Evolutionary conservation across 805 yeast species (phyloP).

Genomic region (Saturnispora sanitii): DNA sequence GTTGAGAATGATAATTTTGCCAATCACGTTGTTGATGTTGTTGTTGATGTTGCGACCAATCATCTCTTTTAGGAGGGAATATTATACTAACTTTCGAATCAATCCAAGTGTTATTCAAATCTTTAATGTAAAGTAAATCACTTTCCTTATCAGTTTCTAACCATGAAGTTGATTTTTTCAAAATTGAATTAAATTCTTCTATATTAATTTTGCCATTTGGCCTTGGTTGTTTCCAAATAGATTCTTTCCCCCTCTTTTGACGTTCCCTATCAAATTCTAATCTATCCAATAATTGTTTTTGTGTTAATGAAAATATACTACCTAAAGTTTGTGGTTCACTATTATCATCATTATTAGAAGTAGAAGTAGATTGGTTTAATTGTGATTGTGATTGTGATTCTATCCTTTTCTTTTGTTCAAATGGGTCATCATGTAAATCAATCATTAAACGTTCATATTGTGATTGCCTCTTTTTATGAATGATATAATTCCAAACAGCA

Average conservation of each 20-base stretch:
- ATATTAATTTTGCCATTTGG: constrained; percentile 18
- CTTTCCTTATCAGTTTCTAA: neutral
- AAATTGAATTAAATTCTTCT: constrained; percentile 28
- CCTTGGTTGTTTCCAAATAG: constrained; percentile 60
- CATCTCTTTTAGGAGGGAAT: neutral
- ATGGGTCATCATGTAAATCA: constrained; percentile 24
- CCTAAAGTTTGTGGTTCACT: neutral
- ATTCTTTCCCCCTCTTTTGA: constrained; percentile 76
- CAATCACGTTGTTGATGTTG: neutral
- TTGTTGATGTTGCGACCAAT: neutral
- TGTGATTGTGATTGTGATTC: neutral
- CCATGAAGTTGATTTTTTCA: constrained; percentile 14
- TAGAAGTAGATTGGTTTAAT: neutral
- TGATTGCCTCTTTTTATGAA: constrained; percentile 39
- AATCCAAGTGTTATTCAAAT: constrained; percentile 7
- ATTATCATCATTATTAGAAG: neutral
- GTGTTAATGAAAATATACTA: constrained; percentile 14
- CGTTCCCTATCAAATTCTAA: constrained; percentile 93
- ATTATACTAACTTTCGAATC: constrained; percentile 7
- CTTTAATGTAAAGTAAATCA: constrained; percentile 5
- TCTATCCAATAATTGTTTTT: constrained; percentile 53
- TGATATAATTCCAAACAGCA: constrained; percentile 37
- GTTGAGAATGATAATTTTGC: neutral
- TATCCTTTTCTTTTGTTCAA: constrained; percentile 2
- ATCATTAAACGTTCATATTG: constrained; percentile 40